These are phyloP conservation scores for Cercospora brassicicola DNA, from an alignment of 2,329 filamentous ascomycete species.

Conservation along the genomic window DNA sequence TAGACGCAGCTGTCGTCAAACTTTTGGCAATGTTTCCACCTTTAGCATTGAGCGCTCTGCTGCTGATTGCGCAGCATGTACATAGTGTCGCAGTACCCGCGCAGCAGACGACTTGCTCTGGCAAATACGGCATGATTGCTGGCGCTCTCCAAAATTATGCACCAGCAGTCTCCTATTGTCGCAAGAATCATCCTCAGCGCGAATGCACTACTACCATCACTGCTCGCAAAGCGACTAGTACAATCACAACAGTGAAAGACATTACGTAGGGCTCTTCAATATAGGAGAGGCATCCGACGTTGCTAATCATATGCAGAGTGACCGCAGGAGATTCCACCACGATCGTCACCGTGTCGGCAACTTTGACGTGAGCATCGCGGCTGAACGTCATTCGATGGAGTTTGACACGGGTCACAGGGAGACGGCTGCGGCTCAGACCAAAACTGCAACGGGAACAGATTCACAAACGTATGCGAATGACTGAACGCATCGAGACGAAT, in stretches of 20 bases:
- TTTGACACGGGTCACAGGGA: background rate
- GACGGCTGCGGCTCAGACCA: background rate
- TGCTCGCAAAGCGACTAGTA: background rate
- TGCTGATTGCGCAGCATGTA: background rate
- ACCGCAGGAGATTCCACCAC: background rate
- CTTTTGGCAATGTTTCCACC: background rate
- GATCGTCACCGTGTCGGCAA: background rate
- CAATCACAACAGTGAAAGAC: background rate
- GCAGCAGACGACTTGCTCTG: background rate
- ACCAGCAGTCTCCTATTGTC: background rate
- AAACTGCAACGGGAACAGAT: background rate
- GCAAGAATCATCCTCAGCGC: background rate
- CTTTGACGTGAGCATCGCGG: background rate
- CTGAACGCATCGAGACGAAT: background rate
- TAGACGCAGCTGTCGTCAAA: background rate
- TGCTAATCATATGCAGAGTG: background rate
- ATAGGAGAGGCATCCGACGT: background rate
- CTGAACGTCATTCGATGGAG: background rate
- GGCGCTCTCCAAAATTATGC: background rate
- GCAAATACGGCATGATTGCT: background rate
- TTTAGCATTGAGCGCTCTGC: background rate
- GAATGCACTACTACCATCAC: background rate
- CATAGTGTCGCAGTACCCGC: background rate
- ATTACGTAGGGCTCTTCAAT: background rate
- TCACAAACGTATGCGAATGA: background rate